Evolutionary conservation across 371 early-diverging fungal genomes (phyloP), one percentile per base, ranked within the genome.

Genomic region (Entomophthora muscae): DNA sequence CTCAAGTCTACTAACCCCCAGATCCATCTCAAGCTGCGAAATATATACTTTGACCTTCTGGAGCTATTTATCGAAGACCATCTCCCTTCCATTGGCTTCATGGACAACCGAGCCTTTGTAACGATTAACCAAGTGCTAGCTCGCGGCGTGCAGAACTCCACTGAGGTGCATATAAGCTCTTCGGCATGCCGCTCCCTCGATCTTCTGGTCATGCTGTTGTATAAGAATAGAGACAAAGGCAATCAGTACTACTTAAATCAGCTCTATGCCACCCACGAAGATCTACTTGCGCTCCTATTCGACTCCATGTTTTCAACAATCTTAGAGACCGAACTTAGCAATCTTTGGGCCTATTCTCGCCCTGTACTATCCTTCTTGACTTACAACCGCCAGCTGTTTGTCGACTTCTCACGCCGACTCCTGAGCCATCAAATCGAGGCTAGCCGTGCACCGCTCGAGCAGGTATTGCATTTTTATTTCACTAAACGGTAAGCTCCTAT

Each of bases 1-100:
- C 32, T 33, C 3, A 27, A 28, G 26, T 63, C 32, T 33, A 51
- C 12, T 31, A 64, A 31, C 29, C 24, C 13, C 13, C 57, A 85
- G 85, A 75, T 75, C 0, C 85, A 79, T 61, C 84, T 84, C 0
- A 86, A 87, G 63, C 67, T 87, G 17, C 65, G 80, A 0, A 66
- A 72, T 51, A 70, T 85, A 0, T 84, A 76, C 70, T 84, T 80
- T 67, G 67, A 68, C 22, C 64, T 84, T 58, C 33, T 87, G 12
- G 85, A 90, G 61, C 78, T 77, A 31, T 80, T 87, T 63, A 73
- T 79, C 10, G 68, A 71, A 3, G 83, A 85, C 57, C 85, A 85
- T 61, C 72, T 89, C 66, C 78, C 78, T 67, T 70, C 76, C 23
- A 62, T 86, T 61, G 76, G 78, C 12, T 72, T 66, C 51, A 68